A percentile compares a stretch with the other conserved stretches of the same genome.
Conservation (phyloP, 148 eudicot genomes). For the Camellia lanceoleosa region DNA sequence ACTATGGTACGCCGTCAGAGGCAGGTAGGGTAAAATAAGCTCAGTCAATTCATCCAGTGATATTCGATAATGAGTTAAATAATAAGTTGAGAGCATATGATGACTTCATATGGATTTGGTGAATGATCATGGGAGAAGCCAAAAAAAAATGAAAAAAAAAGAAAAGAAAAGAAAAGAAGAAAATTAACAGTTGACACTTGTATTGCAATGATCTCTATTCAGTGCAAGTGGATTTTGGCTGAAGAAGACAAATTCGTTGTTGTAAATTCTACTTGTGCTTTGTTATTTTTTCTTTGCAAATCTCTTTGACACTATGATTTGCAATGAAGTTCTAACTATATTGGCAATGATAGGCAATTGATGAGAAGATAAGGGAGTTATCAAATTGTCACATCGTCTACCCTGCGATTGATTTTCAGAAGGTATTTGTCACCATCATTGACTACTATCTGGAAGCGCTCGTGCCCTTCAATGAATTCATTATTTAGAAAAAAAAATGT, state of each 20-base stretch:
- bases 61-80: not conserved
- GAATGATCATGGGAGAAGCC: not conserved
- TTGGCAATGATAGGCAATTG: conserved; percentile 67
- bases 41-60: conserved; percentile 4
- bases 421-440: conserved; percentile 40
- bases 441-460: not conserved
- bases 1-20: conserved; percentile 92
- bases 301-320: not conserved
- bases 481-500: not conserved
- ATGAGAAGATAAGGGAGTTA: conserved; percentile 90
- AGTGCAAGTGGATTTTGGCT: not conserved
- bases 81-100: not conserved
- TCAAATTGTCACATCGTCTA: conserved; percentile 90
- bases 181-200: not conserved
- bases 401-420: conserved; percentile 74
- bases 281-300: not conserved
- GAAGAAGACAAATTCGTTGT: not conserved
- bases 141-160: not conserved
- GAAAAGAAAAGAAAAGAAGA: not conserved
- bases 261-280: not conserved
- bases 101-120: not conserved
- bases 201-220: not conserved
- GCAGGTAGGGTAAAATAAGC: conserved; percentile 45
- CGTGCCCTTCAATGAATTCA: not conserved
- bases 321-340: conserved; percentile 13